Evolutionary conservation across 2,329 filamentous ascomycete species (phyloP).

Genomic region (Fusarium decemcellulare): DNA sequence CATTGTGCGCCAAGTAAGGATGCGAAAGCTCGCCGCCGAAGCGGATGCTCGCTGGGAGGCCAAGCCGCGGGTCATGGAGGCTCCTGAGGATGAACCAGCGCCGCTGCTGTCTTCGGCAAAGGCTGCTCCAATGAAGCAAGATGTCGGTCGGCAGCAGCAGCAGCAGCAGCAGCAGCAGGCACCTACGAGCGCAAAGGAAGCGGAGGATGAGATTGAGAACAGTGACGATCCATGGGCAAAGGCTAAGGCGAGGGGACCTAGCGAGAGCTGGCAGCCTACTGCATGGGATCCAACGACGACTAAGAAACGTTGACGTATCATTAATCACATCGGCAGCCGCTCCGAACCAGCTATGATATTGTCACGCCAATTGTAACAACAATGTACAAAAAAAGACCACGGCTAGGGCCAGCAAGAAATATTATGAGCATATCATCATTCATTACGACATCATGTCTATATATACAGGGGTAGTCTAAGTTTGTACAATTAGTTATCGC

Average conservation of each 20-base stretch:
- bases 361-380: conserved; percentile 21
- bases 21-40: conserved; percentile 70
- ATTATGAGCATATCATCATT: conserved; percentile 38
- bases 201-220: conserved; percentile 26
- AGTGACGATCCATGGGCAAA: conserved; percentile 71
- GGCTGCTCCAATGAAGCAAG: conserved; percentile 12
- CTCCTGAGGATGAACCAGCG: conserved; percentile 41
- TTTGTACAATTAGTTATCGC: conserved; percentile 34
- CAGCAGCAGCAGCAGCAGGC: conserved; percentile 17
- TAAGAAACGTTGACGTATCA: conserved; percentile 48
- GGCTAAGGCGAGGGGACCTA: conserved; percentile 61
- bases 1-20: conserved; percentile 64
- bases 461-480: conserved; percentile 41
- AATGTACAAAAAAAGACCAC: conserved; percentile 23
- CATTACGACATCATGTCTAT: conserved; percentile 41
- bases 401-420: not conserved
- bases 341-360: not conserved
- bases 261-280: conserved; percentile 78
- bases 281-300: conserved; percentile 69
- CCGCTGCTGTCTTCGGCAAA: conserved; percentile 31
- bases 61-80: conserved; percentile 66
- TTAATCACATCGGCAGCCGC: not conserved
- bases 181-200: conserved; percentile 11
- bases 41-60: conserved; percentile 76
- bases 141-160: conserved; percentile 17